phyloP scores from a whole-genome alignment of 257 asterid species.

The Solanum habrochaites region DNA sequence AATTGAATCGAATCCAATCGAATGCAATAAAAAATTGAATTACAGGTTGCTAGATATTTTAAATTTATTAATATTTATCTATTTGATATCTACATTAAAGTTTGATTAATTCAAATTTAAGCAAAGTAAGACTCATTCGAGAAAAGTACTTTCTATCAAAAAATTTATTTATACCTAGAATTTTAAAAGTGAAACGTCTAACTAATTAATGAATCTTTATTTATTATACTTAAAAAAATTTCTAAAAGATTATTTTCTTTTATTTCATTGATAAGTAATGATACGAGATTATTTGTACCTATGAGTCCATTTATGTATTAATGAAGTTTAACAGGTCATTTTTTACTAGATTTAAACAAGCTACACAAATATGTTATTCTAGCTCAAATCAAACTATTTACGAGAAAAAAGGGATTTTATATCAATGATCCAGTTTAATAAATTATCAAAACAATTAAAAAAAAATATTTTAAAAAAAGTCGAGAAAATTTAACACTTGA shows the following conservation, averaged over 20 bases:
- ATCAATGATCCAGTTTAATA: no score
- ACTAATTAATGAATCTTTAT: neutral
- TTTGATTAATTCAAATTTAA: neutral
- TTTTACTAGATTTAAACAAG: neutral
- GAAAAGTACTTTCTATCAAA: neutral
- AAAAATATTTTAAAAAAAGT: no score
- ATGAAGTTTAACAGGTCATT: neutral
- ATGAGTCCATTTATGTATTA: neutral
- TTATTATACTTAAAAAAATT: neutral
- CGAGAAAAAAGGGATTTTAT: neutral
- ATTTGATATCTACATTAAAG: accelerated
- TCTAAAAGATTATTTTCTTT: accelerated
- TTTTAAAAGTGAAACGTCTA: neutral
- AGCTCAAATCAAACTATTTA: neutral
- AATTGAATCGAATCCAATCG: neutral
- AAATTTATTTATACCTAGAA: neutral
- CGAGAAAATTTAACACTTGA: no score
- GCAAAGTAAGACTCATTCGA: neutral
- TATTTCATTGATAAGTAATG: neutral
- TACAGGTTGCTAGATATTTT: neutral
- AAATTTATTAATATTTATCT: neutral
- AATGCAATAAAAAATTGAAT: neutral
- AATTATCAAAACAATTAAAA: no score
- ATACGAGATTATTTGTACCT: neutral
- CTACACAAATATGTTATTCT: neutral